phyloP scores from a whole-genome alignment of 2,329 filamentous ascomycete species.

The Colletotrichum theobromicola region DNA sequence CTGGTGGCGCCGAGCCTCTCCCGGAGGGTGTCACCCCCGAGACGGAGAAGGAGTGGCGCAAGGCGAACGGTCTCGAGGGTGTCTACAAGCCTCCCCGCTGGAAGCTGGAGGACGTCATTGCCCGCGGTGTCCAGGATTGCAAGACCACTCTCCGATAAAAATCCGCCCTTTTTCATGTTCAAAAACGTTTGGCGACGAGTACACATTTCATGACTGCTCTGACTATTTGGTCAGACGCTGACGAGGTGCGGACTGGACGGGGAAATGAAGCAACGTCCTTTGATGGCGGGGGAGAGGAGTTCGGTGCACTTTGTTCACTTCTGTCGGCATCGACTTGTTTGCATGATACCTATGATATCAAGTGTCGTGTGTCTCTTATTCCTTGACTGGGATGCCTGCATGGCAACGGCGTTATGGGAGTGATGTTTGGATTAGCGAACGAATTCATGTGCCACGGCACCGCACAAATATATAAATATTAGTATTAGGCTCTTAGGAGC shows the following conservation, averaged over 20 bases:
- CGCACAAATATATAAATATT: constrained; percentile 19
- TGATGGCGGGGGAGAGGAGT: background rate
- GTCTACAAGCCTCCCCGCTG: constrained; percentile 81
- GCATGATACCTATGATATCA: constrained; percentile 19
- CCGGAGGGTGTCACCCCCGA: constrained; percentile 74
- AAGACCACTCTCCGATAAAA: constrained; percentile 72
- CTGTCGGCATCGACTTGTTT: constrained; percentile 17
- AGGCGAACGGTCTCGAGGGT: constrained; percentile 69
- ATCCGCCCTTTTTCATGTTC: background rate
- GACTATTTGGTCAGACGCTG: background rate
- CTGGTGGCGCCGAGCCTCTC: constrained; percentile 81
- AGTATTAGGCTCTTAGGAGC: constrained; percentile 19
- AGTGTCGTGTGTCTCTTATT: constrained; percentile 15
- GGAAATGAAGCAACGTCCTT: constrained; percentile 11
- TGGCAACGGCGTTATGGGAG: constrained; percentile 20
- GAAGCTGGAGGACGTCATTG: constrained; percentile 83
- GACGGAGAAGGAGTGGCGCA: constrained; percentile 72
- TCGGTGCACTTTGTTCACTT: constrained; percentile 7
- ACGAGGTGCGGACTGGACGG: constrained; percentile 9
- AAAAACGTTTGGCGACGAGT: background rate
- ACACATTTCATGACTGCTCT: background rate
- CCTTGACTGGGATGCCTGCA: constrained; percentile 14
- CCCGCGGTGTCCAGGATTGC: constrained; percentile 75
- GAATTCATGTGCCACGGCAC: constrained; percentile 18
- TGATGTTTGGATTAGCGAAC: constrained; percentile 18